Percentiles rank a stretch among this genome's conserved stretches.
Evolutionary conservation across 257 asterid genomes (phyloP).

Genomic region (Solanum habrochaites): DNA sequence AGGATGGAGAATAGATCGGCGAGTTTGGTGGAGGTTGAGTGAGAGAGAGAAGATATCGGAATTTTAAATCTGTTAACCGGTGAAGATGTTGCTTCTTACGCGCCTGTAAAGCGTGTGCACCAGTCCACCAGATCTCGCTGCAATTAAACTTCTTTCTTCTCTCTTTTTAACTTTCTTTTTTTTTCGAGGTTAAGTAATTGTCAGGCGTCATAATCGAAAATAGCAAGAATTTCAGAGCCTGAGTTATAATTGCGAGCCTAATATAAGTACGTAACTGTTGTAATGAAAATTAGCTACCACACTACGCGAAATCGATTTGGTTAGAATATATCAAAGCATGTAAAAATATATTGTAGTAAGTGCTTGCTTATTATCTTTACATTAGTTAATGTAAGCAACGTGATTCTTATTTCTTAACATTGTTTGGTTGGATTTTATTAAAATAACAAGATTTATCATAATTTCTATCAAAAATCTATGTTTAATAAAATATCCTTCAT

Average conservation of each 20-base stretch:
- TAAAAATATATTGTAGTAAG: too few species aligned
- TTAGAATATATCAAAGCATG: too few species aligned
- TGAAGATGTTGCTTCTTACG: background rate
- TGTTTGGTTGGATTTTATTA: too few species aligned
- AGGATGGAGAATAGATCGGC: slow-evolving; percentile 28
- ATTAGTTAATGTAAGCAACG: too few species aligned
- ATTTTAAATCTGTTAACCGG: background rate
- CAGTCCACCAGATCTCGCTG: background rate
- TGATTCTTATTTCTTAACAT: too few species aligned
- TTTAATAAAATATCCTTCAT: too few species aligned
- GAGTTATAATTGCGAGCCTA: background rate
- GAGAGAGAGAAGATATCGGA: background rate
- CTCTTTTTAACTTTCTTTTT: too few species aligned
- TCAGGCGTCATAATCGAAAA: background rate
- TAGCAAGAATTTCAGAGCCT: background rate
- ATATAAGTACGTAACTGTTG: background rate
- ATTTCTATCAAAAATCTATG: too few species aligned
- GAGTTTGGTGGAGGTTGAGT: slow-evolving; percentile 19
- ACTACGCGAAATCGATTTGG: too few species aligned
- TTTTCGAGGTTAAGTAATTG: background rate
- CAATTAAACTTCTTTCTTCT: background rate
- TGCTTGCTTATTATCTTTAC: too few species aligned
- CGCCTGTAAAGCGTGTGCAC: background rate
- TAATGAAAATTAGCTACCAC: background rate
- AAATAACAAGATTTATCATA: too few species aligned